Evolutionary conservation across 768 basidiomycete genomes (phyloP), one percentile per base, ranked within the genome.

Genomic region (Boletus barrowsii): DNA sequence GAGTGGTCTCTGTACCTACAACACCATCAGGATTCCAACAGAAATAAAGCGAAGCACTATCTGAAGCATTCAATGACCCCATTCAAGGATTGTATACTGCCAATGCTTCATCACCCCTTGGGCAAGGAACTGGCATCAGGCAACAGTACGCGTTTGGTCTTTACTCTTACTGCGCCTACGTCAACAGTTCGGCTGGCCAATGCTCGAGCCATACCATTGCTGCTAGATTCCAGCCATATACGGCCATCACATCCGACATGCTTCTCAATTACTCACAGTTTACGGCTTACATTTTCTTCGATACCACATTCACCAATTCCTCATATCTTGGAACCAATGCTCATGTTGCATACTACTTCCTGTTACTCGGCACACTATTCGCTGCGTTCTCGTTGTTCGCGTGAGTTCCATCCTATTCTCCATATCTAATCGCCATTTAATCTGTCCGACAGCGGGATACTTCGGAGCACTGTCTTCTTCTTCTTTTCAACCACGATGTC

Each of bases 101-200:
- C 44, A 86, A 90, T 66, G 75, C 82, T 22, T 81, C 81, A 33
- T 77, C 79, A 41, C 83, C 88, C 5, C 80, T 92, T 3, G 77
- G 76, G 45, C 65, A 71, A 45, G 63, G 74, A 43, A 72, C 75
- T 14, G 90, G 90, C 18, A 72, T 92, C 53, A 82, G 90, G 62
- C 79, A 84, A 66, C 70, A 76, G 55, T 93, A 93, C 72, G 74
- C 83, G 55, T 92, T 87, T 58, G 90, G 90, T n/a, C 74, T 93
- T 24, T 93, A 92, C 72, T 82, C 83, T 18, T 82, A 88, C 66
- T 93, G 90, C 61, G 90, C 79, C 62, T 91, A 85, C 61, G 73
- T 86, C 60, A 79, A 83, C 58, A 69, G 72, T 40, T 76, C 77
- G 20, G 75, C 73, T 30, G 90, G 89, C 26, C 78, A 71, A 46